Evolutionary conservation across 2,329 filamentous ascomycete genomes (phyloP).

Genomic region (Trichoderma sp.): DNA sequence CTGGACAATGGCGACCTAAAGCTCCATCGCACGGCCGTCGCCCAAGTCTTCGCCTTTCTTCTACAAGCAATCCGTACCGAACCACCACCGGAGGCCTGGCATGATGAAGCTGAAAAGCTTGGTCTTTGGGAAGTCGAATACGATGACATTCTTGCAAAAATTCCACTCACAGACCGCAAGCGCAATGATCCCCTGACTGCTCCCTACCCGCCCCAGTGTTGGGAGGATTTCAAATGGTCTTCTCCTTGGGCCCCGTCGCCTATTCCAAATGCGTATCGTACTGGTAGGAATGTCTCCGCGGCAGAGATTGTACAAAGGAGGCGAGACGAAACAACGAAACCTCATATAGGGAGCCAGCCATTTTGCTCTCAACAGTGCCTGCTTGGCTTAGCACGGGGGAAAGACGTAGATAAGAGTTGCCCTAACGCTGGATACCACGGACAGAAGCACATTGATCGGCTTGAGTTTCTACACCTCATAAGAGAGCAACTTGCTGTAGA

Average conservation of each 20-base stretch:
- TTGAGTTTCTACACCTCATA: neutral
- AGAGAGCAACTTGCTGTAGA: neutral
- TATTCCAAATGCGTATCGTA: neutral
- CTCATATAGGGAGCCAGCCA: constrained; percentile 21
- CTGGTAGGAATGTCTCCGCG: neutral
- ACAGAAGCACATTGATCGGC: neutral
- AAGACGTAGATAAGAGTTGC: constrained; percentile 25
- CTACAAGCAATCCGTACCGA: neutral
- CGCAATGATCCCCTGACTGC: neutral
- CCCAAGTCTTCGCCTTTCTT: neutral
- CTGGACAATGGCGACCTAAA: neutral
- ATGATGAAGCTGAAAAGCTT: neutral
- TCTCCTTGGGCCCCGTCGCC: neutral
- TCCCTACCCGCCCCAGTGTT: neutral
- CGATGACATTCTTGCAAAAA: neutral
- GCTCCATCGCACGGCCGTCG: neutral
- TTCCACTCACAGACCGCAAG: neutral
- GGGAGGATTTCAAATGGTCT: neutral
- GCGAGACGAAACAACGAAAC: neutral
- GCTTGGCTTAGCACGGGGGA: constrained; percentile 24
- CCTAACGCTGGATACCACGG: neutral
- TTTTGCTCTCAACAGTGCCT: constrained; percentile 32
- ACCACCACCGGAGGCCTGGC: neutral
- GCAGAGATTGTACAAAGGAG: neutral
- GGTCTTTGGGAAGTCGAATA: neutral